Conservation (phyloP, 257 asterid genomes). For the Solanum sejunctum region DNA sequence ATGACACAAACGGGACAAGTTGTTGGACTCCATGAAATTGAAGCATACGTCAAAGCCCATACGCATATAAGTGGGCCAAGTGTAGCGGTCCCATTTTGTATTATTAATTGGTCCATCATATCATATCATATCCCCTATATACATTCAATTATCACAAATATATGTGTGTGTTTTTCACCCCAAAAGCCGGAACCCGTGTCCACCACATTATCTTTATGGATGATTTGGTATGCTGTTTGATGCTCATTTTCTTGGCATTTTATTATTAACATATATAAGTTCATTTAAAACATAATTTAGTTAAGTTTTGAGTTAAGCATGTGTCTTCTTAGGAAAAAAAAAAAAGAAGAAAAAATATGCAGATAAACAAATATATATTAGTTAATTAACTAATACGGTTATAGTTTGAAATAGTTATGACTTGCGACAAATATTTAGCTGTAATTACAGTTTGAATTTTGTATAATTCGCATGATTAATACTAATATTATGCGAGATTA, state of each 20-base stretch:
- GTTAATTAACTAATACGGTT: no score
- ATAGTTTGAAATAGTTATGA: no score
- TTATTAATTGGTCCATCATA: not conserved
- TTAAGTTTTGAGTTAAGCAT: not conserved
- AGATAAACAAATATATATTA: no score
- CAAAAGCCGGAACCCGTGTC: not conserved
- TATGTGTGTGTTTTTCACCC: not conserved
- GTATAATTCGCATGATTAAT: no score
- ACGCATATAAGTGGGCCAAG: not conserved
- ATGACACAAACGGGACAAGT: not conserved
- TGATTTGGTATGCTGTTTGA: not conserved
- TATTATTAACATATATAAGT: not conserved
- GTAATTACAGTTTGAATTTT: no score
- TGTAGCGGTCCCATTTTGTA: not conserved
- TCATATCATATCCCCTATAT: not conserved
- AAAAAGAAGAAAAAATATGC: no score
- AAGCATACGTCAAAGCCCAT: not conserved
- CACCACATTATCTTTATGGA: not conserved
- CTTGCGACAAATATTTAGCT: no score
- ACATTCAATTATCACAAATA: not conserved
- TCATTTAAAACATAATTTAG: not conserved
- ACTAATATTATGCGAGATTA: no score
- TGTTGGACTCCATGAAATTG: not conserved
- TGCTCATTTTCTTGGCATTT: not conserved
- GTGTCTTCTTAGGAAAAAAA: not conserved